Conservation (phyloP, 2,329 filamentous ascomycete genomes). For the Ophiostoma novo-ulmi region DNA sequence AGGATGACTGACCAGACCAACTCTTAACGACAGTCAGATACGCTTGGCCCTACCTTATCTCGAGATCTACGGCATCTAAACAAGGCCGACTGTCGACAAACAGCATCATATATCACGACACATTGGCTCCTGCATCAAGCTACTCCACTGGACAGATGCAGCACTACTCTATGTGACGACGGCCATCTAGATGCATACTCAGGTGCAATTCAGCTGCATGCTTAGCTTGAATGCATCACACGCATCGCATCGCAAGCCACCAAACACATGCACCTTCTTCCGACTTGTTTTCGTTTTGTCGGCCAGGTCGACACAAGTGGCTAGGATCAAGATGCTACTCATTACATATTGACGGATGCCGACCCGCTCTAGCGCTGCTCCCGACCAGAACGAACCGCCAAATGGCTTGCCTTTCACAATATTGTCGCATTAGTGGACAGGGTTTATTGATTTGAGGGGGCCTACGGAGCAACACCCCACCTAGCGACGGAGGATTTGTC, state of each 20-base stretch:
- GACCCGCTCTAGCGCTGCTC: not conserved
- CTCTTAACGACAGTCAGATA: not conserved
- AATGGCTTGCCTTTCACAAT: not conserved
- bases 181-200: not conserved
- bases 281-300: conserved; percentile 4
- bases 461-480: not conserved
- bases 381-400: not conserved
- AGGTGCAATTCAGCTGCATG: not conserved
- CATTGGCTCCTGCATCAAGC: not conserved
- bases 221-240: not conserved
- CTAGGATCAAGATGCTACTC: not conserved
- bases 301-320: not conserved
- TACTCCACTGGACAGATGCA: not conserved
- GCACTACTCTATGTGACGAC: not conserved
- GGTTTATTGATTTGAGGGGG: not conserved
- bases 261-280: not conserved
- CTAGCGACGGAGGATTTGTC: not conserved
- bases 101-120: not conserved
- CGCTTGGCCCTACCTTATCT: not conserved
- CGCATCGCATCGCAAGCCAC: not conserved
- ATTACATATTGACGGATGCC: not conserved
- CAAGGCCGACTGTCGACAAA: not conserved
- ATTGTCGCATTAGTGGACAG: not conserved
- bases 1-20: not conserved
- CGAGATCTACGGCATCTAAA: not conserved